These are phyloP conservation scores for Taphrina flavorubra DNA, from an alignment of 1,139 yeast genomes.

Conservation along the genomic window DNA sequence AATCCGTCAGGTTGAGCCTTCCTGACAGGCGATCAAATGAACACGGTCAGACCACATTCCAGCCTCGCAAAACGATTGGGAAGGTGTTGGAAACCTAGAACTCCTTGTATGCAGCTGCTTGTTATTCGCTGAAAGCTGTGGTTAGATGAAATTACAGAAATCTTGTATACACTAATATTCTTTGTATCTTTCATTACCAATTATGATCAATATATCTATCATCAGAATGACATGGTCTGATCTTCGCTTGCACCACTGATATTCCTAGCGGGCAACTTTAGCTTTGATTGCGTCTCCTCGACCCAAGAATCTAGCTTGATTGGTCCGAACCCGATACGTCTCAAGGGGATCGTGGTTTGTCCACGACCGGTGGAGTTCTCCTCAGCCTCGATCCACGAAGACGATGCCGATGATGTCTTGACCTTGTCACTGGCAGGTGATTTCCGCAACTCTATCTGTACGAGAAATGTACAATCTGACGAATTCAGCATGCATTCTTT, in stretches of 20 bases:
- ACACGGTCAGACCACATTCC: neutral
- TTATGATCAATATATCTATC: neutral
- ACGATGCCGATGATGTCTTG: constrained; percentile 10
- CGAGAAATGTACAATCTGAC: constrained; percentile 45
- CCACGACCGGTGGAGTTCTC: constrained; percentile 46
- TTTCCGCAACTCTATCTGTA: constrained; percentile 41
- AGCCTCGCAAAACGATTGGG: constrained; percentile 8
- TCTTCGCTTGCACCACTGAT: neutral
- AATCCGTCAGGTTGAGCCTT: no score
- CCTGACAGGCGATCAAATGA: neutral
- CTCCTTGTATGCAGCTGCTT: no score
- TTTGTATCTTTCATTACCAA: neutral
- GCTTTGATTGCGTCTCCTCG: constrained; percentile 48
- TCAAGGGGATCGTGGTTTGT: constrained; percentile 47
- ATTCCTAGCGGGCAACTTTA: constrained; percentile 43
- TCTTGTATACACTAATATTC: constrained; percentile 3
- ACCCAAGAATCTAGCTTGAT: constrained; percentile 49
- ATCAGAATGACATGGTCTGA: constrained; percentile 9
- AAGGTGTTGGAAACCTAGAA: neutral
- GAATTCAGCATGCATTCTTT: neutral
- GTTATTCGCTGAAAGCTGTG: no score
- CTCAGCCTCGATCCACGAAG: constrained; percentile 47
- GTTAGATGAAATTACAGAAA: no score
- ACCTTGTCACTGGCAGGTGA: neutral
- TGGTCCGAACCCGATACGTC: constrained; percentile 51